phyloP scores from a whole-genome alignment of 164 flowering plant genomes.

The Paratinospora sagittata region DNA sequence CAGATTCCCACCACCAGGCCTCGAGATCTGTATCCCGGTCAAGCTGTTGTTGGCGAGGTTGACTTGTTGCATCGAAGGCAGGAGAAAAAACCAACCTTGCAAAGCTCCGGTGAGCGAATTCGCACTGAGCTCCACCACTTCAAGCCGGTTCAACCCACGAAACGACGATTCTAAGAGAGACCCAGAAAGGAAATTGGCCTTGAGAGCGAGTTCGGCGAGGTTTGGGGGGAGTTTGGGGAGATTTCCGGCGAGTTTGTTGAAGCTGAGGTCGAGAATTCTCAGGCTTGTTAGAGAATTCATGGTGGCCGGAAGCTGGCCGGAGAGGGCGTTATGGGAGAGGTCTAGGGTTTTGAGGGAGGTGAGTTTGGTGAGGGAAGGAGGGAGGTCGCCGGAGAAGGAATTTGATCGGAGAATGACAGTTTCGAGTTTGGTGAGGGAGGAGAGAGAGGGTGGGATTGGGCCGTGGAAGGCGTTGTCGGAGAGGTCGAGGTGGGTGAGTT shows the following conservation, averaged over 20 bases:
- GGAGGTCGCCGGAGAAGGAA: slow-evolving; percentile 56
- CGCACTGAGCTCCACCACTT: slow-evolving; percentile 63
- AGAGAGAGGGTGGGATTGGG: slow-evolving; percentile 46
- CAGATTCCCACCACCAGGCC: slow-evolving; percentile 24
- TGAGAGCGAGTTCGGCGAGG: slow-evolving; percentile 47
- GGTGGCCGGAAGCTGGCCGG: slow-evolving; percentile 47
- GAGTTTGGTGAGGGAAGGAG: slow-evolving; percentile 36
- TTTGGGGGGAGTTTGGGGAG: slow-evolving; percentile 59
- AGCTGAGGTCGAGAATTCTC: slow-evolving; percentile 61
- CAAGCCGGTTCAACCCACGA: slow-evolving; percentile 35
- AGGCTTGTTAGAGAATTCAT: slow-evolving; percentile 27
- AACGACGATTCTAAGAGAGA: slow-evolving; percentile 35
- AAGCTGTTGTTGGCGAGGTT: slow-evolving; percentile 69
- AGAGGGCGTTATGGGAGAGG: slow-evolving; percentile 50
- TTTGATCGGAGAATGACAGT: slow-evolving; percentile 50
- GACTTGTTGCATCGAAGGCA: slow-evolving; percentile 62
- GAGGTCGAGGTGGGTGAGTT: slow-evolving; percentile 48
- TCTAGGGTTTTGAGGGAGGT: slow-evolving; percentile 45
- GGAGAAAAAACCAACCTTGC: slow-evolving; percentile 52
- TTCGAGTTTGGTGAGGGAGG: slow-evolving; percentile 45
- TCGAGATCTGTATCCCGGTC: slow-evolving; percentile 44
- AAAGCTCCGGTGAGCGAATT: slow-evolving; percentile 53
- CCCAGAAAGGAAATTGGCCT: slow-evolving; percentile 55
- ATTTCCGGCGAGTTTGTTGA: slow-evolving; percentile 55
- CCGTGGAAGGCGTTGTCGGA: slow-evolving; percentile 64